Base-by-base conservation (phyloP, 441 rosid genomes). In the Jatropha podagrica region DNA sequence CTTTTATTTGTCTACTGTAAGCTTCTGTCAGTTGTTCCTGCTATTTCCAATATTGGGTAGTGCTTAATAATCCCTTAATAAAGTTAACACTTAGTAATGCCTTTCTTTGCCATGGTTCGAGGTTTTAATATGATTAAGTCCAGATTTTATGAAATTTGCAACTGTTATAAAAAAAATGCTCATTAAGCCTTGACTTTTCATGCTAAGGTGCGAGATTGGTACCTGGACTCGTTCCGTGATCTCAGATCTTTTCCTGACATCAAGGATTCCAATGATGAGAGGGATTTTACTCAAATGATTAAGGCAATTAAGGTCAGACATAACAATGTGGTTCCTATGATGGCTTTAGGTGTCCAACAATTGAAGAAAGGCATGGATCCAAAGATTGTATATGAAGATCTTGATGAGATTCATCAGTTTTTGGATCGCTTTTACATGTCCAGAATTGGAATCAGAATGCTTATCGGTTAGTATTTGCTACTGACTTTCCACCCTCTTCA, bases 401-500 rank as follows among this genome's bases (percentile, higher is more conserved):
- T 93, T 10, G 88, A 87, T 69, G 98, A 92, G 90, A 91, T 96
- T 80, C 98, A 96, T 80, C 90, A 86, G 85, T 96, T 96, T 83
- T 88, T 96, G 26, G 98, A 96, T 85, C 90, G 99, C 2, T 93
- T 96, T 86, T 93, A 96, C 89, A 80, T 96, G 97, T 93, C 99
- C 0, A 88, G 99, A 73, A 96, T 96, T 54, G 98, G 99, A 71
- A 93, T 96, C 76, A 95, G 98, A 67, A 92, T 93, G 98, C 95
- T 95, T 68, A 96, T 96, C 62, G 99, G 99, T 95, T 74, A 77
- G 91, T 75, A 8, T 7, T 65, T 26, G 40, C 63, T 62, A 37
- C 72, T 68, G 74, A 4, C 10, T 61, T 4, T 18, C 32, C 32
- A 46, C 51, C 20, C 4, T 3, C 9, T 14, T 73, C 58, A 59